Base-by-base conservation (phyloP, 2,329 filamentous ascomycete species). In the Thermoascus crustaceus region DNA sequence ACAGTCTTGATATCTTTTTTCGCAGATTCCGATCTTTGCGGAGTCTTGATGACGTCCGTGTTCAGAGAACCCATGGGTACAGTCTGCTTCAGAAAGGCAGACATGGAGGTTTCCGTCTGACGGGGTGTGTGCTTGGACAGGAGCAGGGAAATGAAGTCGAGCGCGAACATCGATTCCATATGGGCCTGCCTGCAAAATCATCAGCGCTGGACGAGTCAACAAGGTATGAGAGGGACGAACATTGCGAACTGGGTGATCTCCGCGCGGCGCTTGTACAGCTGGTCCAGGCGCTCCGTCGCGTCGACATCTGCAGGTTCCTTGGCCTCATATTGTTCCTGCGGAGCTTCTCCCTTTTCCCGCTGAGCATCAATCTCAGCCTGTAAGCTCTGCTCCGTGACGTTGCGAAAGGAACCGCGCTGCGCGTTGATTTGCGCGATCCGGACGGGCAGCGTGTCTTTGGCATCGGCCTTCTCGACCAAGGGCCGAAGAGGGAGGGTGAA, bases 61-160 rank as follows among this genome's bases (percentile, higher is more conserved):
- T 80, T 83, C 23, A 94, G 64, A 1, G 83, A 85, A 7, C 85
- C 85, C 22, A 82, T 74, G 8, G 85, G 82, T 7, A 85, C 76
- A 42, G 75, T 68, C 7, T 84, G 72, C 50, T 83, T 83, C 13
- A 94, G 67, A 13, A 68, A 70, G 9, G 76, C 72, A 1, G 83
- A 86, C 42, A 94, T 73, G 4, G 85, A 85, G 30, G 69, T 60
- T 47, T 78, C 71, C 4, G 81, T 84, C 44, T 80, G 76, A 6
- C 73, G 75, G 0, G 85, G 82, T n/a, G 70, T 70, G 53, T 91
- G 76, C 56, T 87, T 88, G n/a, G 85, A 85, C 10, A 91, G 69
- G 1, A 94, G 70, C 5, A 94, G 73, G 19, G 87, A 94, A 37
- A 94, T 66, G 49, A 88, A 85, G 57, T 94, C 85, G 49, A 93